Evolutionary conservation across 2,329 filamentous ascomycete genomes (phyloP).

Genomic region (Calonectria fujianensis): DNA sequence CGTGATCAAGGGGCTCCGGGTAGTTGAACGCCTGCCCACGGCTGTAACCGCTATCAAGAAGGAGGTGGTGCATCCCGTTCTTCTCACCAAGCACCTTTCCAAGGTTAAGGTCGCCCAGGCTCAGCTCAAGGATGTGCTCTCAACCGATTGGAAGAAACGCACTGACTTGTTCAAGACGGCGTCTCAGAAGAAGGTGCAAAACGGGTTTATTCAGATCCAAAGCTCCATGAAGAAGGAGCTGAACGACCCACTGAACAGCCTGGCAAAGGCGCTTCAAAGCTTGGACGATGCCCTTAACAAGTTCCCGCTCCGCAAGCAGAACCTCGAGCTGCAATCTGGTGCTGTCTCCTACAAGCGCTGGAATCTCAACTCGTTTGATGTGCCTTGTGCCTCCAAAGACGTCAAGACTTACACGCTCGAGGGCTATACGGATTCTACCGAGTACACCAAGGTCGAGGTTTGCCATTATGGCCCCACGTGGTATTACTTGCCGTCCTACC

Average conservation of each 20-base stretch:
- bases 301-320: constrained; percentile 38
- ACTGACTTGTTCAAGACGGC: constrained; percentile 22
- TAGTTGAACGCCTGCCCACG: neutral
- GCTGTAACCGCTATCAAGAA: neutral
- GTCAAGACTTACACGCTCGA: neutral
- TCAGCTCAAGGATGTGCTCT: neutral
- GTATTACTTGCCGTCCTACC: constrained; percentile 35
- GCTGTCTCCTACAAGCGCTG: constrained; percentile 32
- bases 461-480: constrained; percentile 40
- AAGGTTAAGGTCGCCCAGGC: constrained; percentile 12
- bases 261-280: constrained; percentile 39
- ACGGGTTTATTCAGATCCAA: constrained; percentile 38
- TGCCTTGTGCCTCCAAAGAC: constrained; percentile 33
- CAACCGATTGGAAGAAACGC: constrained; percentile 22
- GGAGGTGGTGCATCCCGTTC: constrained; percentile 12
- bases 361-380: constrained; percentile 34
- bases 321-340: constrained; percentile 32
- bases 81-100: constrained; percentile 23
- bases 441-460: constrained; percentile 3
- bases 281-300: constrained; percentile 34
- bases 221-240: constrained; percentile 41
- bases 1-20: neutral
- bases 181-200: neutral
- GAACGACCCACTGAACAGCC: constrained; percentile 32
- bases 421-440: neutral